Conservation (phyloP, 352 stramenopile genomes). For the Plasmopara viticola region DNA sequence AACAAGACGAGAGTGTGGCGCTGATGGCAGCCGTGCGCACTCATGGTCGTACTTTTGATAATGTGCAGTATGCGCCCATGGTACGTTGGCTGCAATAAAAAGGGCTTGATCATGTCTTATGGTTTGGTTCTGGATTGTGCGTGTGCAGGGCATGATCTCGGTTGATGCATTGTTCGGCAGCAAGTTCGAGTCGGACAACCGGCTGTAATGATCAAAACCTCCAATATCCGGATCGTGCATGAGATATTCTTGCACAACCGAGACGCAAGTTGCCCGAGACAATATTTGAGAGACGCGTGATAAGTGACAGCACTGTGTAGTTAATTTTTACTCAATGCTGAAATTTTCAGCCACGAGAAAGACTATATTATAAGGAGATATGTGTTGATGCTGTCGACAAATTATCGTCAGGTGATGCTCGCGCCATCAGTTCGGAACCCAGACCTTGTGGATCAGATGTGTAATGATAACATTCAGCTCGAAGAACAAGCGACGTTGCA, state of each 20-base stretch:
- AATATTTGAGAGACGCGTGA: constrained; percentile 4
- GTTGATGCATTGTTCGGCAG: constrained; percentile 24
- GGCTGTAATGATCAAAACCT: constrained; percentile 1
- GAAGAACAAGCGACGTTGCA: too few relatives aligned
- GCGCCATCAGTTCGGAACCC: too few relatives aligned
- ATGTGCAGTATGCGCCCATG: constrained; percentile 34
- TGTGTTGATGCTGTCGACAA: too few relatives aligned
- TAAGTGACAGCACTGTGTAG: too few relatives aligned
- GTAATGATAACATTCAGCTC: too few relatives aligned
- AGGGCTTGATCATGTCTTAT: constrained; percentile 6
- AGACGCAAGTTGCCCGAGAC: too few relatives aligned
- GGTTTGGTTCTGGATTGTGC: neutral
- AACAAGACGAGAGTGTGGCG: constrained; percentile 35
- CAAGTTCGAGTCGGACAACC: neutral
- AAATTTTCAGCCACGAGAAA: too few relatives aligned
- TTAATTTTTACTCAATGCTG: too few relatives aligned
- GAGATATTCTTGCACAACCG: too few relatives aligned
- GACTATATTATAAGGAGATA: too few relatives aligned
- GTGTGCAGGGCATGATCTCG: constrained; percentile 24
- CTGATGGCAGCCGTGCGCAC: constrained; percentile 41
- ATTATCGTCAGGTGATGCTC: too few relatives aligned
- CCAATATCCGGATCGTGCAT: neutral
- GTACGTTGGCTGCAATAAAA: constrained; percentile 16
- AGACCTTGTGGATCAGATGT: too few relatives aligned
- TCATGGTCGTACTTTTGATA: constrained; percentile 38